Percentiles rank a stretch among this genome's conserved stretches.
phyloP scores from a whole-genome alignment of 2,329 filamentous ascomycete genomes.

The Cordyceps militaris region DNA sequence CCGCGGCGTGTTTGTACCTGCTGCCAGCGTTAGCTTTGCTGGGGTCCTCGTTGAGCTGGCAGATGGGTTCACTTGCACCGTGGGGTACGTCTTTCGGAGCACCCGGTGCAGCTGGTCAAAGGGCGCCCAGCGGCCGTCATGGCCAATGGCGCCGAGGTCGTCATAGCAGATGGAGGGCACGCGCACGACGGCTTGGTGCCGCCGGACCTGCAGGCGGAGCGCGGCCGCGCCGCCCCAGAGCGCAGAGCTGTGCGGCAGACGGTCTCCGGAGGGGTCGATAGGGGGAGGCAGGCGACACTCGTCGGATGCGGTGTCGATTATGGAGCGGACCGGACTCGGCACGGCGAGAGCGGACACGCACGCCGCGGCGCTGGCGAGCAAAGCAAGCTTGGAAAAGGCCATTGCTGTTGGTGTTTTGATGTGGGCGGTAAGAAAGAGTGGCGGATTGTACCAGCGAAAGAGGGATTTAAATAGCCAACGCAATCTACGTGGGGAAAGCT shows the following conservation, averaged over 20 bases:
- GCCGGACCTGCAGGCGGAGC: conserved; percentile 35
- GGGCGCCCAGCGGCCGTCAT: conserved; percentile 47
- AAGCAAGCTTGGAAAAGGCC: conserved; percentile 9
- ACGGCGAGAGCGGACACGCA: conserved; percentile 3
- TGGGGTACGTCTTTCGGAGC: conserved; percentile 42
- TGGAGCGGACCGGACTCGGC: not conserved
- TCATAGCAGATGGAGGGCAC: conserved; percentile 50
- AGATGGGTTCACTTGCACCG: conserved; percentile 29
- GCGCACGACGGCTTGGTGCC: conserved; percentile 48
- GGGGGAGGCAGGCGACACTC: conserved; percentile 29
- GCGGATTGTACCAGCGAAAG: not conserved
- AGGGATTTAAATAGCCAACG: not conserved
- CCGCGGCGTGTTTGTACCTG: conserved; percentile 34
- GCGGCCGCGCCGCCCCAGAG: conserved; percentile 29
- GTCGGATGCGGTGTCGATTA: conserved; percentile 3
- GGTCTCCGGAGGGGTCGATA: conserved; percentile 25
- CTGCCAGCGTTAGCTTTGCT: not conserved
- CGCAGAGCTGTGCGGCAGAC: conserved; percentile 24
- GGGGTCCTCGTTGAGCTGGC: conserved; percentile 14
- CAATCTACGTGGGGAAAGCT: not conserved
- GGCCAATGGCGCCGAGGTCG: conserved; percentile 45
- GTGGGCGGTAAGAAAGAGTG: not conserved
- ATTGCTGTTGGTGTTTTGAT: not conserved
- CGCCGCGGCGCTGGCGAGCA: conserved; percentile 3
- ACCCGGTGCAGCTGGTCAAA: conserved; percentile 44